Conservation (phyloP, 202 grass and related monocot genomes). For the Zoysia matrella region DNA sequence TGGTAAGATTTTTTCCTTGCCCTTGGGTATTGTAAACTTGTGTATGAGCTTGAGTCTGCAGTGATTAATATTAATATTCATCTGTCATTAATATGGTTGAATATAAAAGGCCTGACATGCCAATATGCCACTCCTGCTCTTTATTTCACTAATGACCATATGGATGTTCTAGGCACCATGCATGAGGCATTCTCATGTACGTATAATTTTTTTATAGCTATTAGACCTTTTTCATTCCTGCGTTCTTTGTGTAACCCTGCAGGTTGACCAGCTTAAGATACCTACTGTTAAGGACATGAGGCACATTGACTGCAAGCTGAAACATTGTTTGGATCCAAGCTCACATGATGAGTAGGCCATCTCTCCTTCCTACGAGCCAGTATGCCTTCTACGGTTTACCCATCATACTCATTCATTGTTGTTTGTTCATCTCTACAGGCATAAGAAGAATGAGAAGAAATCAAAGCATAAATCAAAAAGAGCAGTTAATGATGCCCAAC, state of each 20-base stretch:
- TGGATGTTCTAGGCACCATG: neutral
- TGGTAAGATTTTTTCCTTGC: constrained; percentile 57
- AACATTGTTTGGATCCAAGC: constrained; percentile 86
- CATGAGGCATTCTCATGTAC: neutral
- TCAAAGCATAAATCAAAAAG: constrained; percentile 94
- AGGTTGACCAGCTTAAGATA: constrained; percentile 70
- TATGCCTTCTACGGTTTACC: constrained; percentile 1
- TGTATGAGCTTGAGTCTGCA: neutral
- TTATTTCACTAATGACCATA: constrained; percentile 5
- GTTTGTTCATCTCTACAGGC: constrained; percentile 41
- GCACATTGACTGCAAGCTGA: constrained; percentile 86
- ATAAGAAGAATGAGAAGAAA: constrained; percentile 92
- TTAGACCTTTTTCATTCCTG: neutral
- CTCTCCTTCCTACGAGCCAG: neutral
- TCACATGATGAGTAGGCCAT: constrained; percentile 78
- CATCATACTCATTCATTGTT: neutral
- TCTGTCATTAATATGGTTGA: neutral
- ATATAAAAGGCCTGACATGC: neutral
- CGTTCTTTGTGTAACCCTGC: constrained; percentile 32
- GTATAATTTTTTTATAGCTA: neutral
- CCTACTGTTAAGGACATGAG: constrained; percentile 78
- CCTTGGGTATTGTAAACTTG: neutral
- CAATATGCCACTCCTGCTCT: neutral
- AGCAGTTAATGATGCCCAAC: constrained; percentile 59
- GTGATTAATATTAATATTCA: constrained; percentile 11